Evolutionary conservation across 208 protist genomes (phyloP).

Genomic region (Crithidia expoeki): DNA sequence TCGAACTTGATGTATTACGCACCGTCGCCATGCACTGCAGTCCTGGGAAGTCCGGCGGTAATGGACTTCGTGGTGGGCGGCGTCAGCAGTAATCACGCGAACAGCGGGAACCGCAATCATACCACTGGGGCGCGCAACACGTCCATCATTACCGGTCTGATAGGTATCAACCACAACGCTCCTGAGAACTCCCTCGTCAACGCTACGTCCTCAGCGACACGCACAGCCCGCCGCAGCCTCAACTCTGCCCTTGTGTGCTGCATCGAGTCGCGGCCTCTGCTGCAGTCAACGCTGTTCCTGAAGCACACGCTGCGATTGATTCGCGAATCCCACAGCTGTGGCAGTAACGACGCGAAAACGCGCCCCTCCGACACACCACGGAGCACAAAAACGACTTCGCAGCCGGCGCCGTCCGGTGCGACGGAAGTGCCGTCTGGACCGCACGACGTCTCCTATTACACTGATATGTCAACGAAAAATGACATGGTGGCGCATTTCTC

Average conservation of each 20-base stretch:
- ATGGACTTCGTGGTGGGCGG: not conserved
- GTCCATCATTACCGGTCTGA: not conserved
- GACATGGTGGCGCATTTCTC: not conserved
- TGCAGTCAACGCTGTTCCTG: slow-evolving; percentile 76
- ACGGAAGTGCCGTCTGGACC: slow-evolving; percentile 11
- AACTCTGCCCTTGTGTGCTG: slow-evolving; percentile 36
- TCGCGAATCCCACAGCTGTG: slow-evolving; percentile 5
- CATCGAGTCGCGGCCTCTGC: slow-evolving; percentile 56
- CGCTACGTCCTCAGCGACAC: slow-evolving; percentile 2
- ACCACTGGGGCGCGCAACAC: no score
- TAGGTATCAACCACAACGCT: not conserved
- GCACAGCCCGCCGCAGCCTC: slow-evolving; percentile 18
- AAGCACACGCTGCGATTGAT: slow-evolving; percentile 29
- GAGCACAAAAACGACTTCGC: slow-evolving; percentile 8
- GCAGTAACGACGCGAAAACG: not conserved
- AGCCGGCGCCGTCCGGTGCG: slow-evolving; percentile 10
- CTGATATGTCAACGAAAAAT: not conserved
- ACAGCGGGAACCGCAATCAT: not conserved
- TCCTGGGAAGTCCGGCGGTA: slow-evolving; percentile 17
- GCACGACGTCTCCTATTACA: not conserved
- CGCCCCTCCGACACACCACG: not conserved
- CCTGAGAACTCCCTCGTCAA: slow-evolving; percentile 4
- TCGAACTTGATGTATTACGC: slow-evolving; percentile 14
- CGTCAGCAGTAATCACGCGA: not conserved
- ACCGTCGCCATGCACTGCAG: slow-evolving; percentile 15